Percentiles rank a stretch among this genome's conserved stretches.
These are phyloP conservation scores for Avicennia marina DNA, from an alignment of 257 asterid genomes.

Conservation along the genomic window DNA sequence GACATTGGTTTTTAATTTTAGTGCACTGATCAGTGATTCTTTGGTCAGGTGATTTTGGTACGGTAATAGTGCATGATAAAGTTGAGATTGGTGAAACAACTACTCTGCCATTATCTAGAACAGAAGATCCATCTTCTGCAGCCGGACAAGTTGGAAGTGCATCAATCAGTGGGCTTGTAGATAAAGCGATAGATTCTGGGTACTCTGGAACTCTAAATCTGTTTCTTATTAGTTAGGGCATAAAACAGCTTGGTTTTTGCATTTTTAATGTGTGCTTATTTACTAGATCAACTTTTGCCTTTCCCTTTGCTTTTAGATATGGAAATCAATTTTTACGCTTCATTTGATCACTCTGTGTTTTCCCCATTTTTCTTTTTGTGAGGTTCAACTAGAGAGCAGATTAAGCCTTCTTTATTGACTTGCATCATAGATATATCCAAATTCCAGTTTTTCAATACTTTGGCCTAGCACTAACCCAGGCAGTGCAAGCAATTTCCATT, in stretches of 20 bases:
- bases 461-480: too few species aligned
- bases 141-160: constrained; percentile 30
- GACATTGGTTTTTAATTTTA: not conserved
- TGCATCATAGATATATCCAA: too few species aligned
- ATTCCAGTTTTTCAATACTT: too few species aligned
- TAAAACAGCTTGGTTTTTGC: constrained; percentile 2
- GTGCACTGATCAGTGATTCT: constrained; percentile 15
- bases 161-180: constrained; percentile 37
- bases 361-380: too few species aligned
- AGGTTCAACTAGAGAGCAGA: too few species aligned
- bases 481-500: too few species aligned
- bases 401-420: too few species aligned
- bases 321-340: not conserved
- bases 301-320: constrained; percentile 9
- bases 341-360: not conserved
- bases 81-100: constrained; percentile 39
- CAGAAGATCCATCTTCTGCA: constrained; percentile 40
- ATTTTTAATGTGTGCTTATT: not conserved
- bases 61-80: constrained; percentile 64
- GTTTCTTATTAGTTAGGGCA: not conserved
- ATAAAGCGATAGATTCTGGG: constrained; percentile 47
- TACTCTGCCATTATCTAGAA: constrained; percentile 26
- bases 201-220: constrained; percentile 25
- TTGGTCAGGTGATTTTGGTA: constrained; percentile 82
- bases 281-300: not conserved